These are phyloP conservation scores for Blastomyces parvus DNA, from an alignment of 2,329 filamentous ascomycete species.

Conservation along the genomic window DNA sequence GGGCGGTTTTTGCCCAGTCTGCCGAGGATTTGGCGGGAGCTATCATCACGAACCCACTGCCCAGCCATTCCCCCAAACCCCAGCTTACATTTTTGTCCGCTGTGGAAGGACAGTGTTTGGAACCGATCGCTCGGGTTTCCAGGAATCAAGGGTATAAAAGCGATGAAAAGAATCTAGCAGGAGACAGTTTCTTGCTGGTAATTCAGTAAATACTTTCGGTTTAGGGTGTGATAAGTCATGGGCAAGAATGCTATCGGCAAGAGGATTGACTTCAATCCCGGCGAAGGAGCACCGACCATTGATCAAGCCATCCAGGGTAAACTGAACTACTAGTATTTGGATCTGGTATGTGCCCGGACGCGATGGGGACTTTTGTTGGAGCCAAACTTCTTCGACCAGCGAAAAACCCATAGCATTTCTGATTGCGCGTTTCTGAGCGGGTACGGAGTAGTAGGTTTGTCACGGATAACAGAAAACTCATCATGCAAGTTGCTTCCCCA, in stretches of 20 bases:
- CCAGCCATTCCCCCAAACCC: neutral
- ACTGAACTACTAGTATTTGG: neutral
- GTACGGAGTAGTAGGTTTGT: no score
- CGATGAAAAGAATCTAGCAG: neutral
- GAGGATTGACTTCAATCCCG: neutral
- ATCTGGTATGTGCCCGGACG: neutral
- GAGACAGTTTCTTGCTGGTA: neutral
- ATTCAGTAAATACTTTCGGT: neutral
- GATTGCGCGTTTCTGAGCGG: neutral
- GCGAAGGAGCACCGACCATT: neutral
- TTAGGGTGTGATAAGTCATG: neutral
- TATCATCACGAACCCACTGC: neutral
- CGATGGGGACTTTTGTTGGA: neutral
- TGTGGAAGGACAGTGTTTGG: neutral
- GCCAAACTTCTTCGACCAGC: no score
- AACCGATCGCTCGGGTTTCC: neutral
- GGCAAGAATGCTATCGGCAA: neutral
- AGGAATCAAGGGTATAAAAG: neutral
- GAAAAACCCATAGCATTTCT: neutral
- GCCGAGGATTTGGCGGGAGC: neutral
- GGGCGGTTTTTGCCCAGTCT: conserved; percentile 1
- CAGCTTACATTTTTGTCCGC: neutral
- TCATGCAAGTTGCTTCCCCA: neutral
- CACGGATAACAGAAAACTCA: neutral
- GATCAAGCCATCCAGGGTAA: neutral